A percentile compares a stretch with the other conserved stretches of the same genome.
Conservation (phyloP, 75 land plant genomes). For the Adiantum capillusveneris region DNA sequence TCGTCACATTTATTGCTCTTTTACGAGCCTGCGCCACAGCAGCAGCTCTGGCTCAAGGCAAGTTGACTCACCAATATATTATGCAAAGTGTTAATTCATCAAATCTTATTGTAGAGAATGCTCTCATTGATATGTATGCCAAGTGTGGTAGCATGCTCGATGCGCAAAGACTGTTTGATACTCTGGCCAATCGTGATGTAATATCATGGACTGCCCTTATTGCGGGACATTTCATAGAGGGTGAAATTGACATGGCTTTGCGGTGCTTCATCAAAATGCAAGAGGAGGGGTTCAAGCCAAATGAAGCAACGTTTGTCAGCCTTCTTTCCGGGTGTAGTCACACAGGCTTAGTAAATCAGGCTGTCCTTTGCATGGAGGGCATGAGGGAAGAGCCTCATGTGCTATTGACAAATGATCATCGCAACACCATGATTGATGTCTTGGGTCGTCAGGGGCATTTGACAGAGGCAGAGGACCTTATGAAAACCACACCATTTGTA, state of each 20-base stretch:
- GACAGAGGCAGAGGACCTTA: slow-evolving; percentile 27
- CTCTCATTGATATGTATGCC: slow-evolving; percentile 34
- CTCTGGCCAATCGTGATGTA: slow-evolving; percentile 8
- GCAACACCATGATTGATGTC: slow-evolving; percentile 35
- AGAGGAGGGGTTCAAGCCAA: slow-evolving; percentile 19
- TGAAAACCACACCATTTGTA: slow-evolving; percentile 30
- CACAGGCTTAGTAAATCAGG: slow-evolving; percentile 27
- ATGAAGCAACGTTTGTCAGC: slow-evolving; percentile 32
- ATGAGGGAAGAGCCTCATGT: slow-evolving; percentile 12
- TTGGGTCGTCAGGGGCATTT: slow-evolving; percentile 32
- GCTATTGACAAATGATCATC: slow-evolving; percentile 21
- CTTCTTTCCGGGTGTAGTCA: slow-evolving; percentile 33
- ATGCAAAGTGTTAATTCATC: slow-evolving; percentile 18
- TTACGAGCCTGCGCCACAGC: slow-evolving; percentile 28
- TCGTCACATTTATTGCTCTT: slow-evolving; percentile 24
- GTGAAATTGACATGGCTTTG: slow-evolving; percentile 13
- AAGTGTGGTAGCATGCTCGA: slow-evolving; percentile 20
- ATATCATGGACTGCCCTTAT: slow-evolving; percentile 23
- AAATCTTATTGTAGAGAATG: slow-evolving; percentile 23
- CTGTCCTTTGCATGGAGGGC: slow-evolving; percentile 14
- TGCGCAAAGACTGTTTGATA: not conserved
- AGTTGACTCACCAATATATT: slow-evolving; percentile 31
- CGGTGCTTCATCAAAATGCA: slow-evolving; percentile 15
- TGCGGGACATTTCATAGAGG: slow-evolving; percentile 22
- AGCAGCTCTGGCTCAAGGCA: slow-evolving; percentile 28